Evolutionary conservation across 176 grass and related monocot genomes (phyloP).

Genomic region (Microstegium vimineum): DNA sequence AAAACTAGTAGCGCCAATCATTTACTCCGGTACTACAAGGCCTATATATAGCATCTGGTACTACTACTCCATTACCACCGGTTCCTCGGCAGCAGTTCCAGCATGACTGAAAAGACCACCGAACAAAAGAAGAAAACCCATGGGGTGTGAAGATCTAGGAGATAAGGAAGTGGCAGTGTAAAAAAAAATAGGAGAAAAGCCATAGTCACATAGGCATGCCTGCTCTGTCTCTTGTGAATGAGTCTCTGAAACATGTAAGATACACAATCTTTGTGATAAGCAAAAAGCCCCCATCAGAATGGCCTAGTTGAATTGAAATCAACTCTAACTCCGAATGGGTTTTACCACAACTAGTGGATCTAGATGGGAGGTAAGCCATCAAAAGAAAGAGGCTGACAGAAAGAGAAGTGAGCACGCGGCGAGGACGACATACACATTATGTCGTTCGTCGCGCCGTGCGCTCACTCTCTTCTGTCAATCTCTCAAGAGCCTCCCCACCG

Average conservation of each 20-base stretch:
- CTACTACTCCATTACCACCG: conserved; percentile 13
- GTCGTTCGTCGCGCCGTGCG: conserved; percentile 25
- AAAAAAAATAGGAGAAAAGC: conserved; percentile 8
- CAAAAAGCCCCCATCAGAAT: neutral
- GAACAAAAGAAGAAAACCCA: neutral
- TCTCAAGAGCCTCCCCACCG: neutral
- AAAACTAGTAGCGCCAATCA: conserved; percentile 30
- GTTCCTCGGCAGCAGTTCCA: conserved; percentile 32
- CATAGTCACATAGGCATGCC: neutral
- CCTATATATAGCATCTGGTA: neutral
- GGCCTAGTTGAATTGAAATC: neutral
- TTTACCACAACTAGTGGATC: neutral
- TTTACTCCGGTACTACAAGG: conserved; percentile 29
- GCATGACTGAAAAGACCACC: conserved; percentile 24
- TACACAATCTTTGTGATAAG: too few relatives aligned
- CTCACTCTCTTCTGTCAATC: conserved; percentile 99
- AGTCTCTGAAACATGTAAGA: rapidly evolving
- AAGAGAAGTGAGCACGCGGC: conserved; percentile 72
- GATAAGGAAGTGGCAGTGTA: conserved; percentile 1
- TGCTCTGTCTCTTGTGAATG: neutral
- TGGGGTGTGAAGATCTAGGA: neutral
- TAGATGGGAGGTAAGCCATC: neutral
- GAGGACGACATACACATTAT: conserved; percentile 31
- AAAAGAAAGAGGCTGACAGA: conserved; percentile 48
- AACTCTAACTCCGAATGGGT: neutral